phyloP scores from a whole-genome alignment of 306 rosid genomes.

The Lablab purpureus region DNA sequence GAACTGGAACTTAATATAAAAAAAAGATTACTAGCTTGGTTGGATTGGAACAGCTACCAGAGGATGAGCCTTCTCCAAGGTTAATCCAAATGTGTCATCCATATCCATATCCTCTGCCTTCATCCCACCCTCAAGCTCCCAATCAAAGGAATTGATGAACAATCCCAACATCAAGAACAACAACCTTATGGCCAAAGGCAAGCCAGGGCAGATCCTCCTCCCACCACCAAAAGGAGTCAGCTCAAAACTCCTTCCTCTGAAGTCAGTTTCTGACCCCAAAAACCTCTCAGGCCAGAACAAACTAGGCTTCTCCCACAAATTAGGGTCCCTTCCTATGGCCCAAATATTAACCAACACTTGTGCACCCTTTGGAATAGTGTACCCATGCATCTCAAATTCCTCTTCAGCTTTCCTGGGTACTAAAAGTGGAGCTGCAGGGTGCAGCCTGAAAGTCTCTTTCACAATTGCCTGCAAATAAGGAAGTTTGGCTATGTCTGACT shows the following conservation, averaged over 20 bases:
- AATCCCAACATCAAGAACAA: constrained; percentile 43
- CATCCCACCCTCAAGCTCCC: constrained; percentile 43
- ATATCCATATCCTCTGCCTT: constrained; percentile 36
- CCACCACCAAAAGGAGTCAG: constrained; percentile 45
- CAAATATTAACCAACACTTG: constrained; percentile 42
- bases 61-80: constrained; percentile 45
- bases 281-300: constrained; percentile 42
- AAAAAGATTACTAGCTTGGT: no score
- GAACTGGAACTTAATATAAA: no score
- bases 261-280: constrained; percentile 43
- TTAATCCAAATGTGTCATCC: constrained; percentile 47
- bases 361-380: constrained; percentile 40
- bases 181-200: constrained; percentile 43
- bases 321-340: constrained; percentile 48
- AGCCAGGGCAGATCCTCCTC: constrained; percentile 45
- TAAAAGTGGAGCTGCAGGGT: constrained; percentile 45
- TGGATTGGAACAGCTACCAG: constrained; percentile 23
- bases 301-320: constrained; percentile 36
- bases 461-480: constrained; percentile 46
- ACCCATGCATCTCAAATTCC: constrained; percentile 25
- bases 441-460: constrained; percentile 43
- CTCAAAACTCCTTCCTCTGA: constrained; percentile 40
- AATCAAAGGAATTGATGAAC: constrained; percentile 42
- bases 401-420: constrained; percentile 39
- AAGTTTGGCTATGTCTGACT: constrained; percentile 30